Percentiles rank a stretch among this genome's conserved stretches.
These are phyloP conservation scores for Fusarium decemcellulare DNA, from an alignment of 2,329 filamentous ascomycete genomes.

Conservation along the genomic window DNA sequence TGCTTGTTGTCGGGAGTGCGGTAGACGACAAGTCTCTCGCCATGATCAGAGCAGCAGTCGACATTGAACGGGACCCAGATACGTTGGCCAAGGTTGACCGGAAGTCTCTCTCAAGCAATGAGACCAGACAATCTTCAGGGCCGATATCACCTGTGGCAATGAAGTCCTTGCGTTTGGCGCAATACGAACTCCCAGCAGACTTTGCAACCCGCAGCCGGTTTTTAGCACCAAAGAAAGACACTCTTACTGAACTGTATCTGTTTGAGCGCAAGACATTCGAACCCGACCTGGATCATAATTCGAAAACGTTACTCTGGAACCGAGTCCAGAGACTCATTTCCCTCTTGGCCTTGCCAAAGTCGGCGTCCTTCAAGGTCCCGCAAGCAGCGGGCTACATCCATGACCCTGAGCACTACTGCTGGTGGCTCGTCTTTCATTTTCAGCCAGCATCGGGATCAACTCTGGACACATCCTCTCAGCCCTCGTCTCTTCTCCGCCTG, in stretches of 20 bases:
- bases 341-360: background rate
- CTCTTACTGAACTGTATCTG: background rate
- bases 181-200: background rate
- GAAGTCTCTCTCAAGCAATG: background rate
- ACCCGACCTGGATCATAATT: background rate
- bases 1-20: background rate
- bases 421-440: conserved; percentile 11
- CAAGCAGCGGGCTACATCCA: background rate
- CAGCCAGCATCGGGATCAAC: background rate
- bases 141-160: background rate
- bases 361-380: background rate
- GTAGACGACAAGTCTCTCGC: background rate
- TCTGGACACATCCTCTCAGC: background rate
- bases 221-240: background rate
- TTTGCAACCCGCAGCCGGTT: background rate
- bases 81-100: conserved; percentile 6
- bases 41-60: conserved; percentile 6
- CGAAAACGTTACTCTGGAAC: conserved; percentile 4
- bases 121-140: background rate
- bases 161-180: background rate
- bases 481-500: background rate
- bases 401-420: conserved; percentile 1
- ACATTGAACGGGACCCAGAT: background rate
- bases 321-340: conserved; percentile 11
- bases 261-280: conserved; percentile 7